Evolutionary conservation across 208 protist species (phyloP).

Genomic region (Leishmania major): DNA sequence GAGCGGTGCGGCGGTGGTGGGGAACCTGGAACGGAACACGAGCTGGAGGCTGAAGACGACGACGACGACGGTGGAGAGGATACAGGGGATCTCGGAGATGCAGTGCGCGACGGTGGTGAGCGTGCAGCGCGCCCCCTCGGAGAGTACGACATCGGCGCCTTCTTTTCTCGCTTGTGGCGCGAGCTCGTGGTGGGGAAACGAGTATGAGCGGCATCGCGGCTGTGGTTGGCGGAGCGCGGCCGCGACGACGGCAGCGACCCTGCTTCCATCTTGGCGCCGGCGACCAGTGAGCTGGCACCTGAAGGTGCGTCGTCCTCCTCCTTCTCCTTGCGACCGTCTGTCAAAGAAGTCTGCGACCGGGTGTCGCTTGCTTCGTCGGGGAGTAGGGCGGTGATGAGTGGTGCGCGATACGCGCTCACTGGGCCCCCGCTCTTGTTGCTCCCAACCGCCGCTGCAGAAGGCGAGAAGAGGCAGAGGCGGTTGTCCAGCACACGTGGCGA

Average conservation of each 20-base stretch:
- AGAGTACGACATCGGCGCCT: not conserved
- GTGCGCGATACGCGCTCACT: not conserved
- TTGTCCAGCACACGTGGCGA: conserved; percentile 33
- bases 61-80: not conserved
- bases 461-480: conserved; percentile 7
- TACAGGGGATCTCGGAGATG: not conserved
- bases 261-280: not conserved
- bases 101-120: conserved; percentile 6
- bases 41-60: not conserved
- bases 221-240: not conserved
- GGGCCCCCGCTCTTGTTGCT: not conserved
- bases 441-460: not conserved
- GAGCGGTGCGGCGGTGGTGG: not conserved
- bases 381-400: not conserved
- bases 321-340: not conserved
- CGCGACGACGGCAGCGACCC: not conserved
- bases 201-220: not conserved
- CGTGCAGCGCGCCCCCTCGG: not conserved
- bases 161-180: not conserved
- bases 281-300: not conserved
- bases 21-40: not conserved
- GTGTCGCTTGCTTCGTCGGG: not conserved
- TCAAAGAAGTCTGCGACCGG: not conserved
- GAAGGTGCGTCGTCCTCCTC: not conserved
- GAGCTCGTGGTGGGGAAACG: not conserved